Evolutionary conservation across 2,329 filamentous ascomycete species (phyloP), one percentile per base, ranked within the genome.

Genomic region (Penicillium decumbens): DNA sequence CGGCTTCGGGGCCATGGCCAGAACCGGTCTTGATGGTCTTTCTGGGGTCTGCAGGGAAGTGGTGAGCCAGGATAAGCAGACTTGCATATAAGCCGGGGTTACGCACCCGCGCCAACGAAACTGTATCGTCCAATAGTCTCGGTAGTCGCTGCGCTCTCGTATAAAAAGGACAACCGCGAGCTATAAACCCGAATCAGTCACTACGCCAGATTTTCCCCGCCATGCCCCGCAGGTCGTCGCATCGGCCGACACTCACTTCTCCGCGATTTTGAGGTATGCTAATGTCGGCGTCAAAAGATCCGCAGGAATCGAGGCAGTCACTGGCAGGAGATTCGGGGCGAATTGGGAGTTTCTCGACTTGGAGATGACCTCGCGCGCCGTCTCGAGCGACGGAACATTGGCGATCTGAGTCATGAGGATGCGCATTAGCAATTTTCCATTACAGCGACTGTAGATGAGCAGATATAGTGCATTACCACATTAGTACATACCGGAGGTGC

Each of bases 121-220:
- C 89, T 95, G 72, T 96, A 97, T 63, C 93, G 81, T 50, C 92
- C 92, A 58, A 98, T 89, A 15, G 86, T 90, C 72, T 97, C 92
- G 25, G 90, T 92, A 13, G 82, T 86, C 20, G 91, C 90, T 24
- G 92, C 93, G 64, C 90, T 95, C 74, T 98, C 93, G 71, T 95
- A 95, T 41, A 98, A 82, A 69, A 96, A 97, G 3, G 92, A 96
- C 64, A 89, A 84, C 59, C 88, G 84, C 42, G 87, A 88, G 59
- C 71, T 73, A 54, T 43, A 41, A 13, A 13, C 12, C 6, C 25
- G 10, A 15, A 35, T 60, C 49, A 62, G 56, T 41, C 23, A 37
- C 50, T 30, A 33, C 55, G 33, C 32, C 32, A 49, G 27, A 25
- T 39, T 41, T 43, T 24, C 38, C 48, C 45, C 44, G 42, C 41